A percentile compares a stretch with the other conserved stretches of the same genome.
These are phyloP conservation scores for Tephrocybe sp. DNA, from an alignment of 768 basidiomycete species.

Conservation along the genomic window DNA sequence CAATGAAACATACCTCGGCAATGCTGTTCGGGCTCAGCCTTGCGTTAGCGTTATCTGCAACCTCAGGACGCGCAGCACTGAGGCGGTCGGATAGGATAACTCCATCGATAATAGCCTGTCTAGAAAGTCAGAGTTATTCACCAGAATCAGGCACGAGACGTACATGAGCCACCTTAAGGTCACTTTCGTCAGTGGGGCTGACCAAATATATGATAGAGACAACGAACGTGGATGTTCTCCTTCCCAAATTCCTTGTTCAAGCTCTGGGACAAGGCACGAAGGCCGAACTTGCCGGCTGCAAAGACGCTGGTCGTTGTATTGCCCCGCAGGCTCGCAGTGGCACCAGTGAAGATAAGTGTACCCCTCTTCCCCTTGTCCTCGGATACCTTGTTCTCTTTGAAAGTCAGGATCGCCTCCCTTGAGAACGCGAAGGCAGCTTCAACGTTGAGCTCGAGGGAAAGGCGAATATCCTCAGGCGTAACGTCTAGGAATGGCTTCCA, in stretches of 20 bases:
- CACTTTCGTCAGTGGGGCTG: background rate
- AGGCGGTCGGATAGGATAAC: slow-evolving; percentile 36
- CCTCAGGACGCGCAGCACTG: slow-evolving; percentile 28
- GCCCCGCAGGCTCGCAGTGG: slow-evolving; percentile 66
- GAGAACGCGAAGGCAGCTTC: slow-evolving; percentile 65
- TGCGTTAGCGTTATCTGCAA: slow-evolving; percentile 44
- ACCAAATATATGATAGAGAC: background rate
- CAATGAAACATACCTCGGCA: slow-evolving; percentile 51
- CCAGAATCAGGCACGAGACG: slow-evolving; percentile 25
- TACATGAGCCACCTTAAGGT: slow-evolving; percentile 62
- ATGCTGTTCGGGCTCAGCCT: slow-evolving; percentile 67
- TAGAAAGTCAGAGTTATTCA: background rate
- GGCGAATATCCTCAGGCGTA: slow-evolving; percentile 55
- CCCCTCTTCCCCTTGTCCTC: slow-evolving; percentile 55
- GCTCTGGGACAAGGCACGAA: slow-evolving; percentile 67
- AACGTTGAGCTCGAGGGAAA: slow-evolving; percentile 50
- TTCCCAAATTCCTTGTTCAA: slow-evolving; percentile 75
- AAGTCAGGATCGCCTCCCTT: slow-evolving; percentile 54
- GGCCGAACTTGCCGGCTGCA: slow-evolving; percentile 62
- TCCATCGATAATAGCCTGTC: slow-evolving; percentile 73
- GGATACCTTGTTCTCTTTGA: slow-evolving; percentile 57
- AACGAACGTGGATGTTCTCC: slow-evolving; percentile 67
- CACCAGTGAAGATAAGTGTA: slow-evolving; percentile 70
- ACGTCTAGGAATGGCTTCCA: slow-evolving; percentile 72
- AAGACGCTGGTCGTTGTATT: slow-evolving; percentile 62